These are phyloP conservation scores for Guadua angustifolia DNA, from an alignment of 176 grass and related monocot species.

Conservation along the genomic window DNA sequence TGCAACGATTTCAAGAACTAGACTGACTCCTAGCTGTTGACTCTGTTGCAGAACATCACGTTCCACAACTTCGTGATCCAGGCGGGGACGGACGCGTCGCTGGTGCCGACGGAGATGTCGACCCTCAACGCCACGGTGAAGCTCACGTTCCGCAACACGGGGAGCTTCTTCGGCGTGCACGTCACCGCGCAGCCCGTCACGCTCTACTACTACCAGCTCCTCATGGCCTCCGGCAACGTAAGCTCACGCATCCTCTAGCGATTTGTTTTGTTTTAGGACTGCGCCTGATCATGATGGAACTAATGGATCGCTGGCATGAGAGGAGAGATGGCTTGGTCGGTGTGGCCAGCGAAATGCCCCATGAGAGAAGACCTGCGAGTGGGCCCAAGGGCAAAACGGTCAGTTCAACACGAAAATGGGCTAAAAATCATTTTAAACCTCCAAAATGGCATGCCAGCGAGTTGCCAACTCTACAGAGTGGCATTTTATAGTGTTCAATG, in stretches of 20 bases:
- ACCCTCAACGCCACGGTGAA: constrained; percentile 81
- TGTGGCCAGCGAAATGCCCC: too few species aligned
- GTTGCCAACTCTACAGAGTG: too few species aligned
- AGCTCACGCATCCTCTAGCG: not conserved
- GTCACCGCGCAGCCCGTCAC: constrained; percentile 70
- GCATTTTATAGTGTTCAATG: too few species aligned
- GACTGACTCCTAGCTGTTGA: not conserved
- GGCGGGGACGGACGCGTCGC: constrained; percentile 87
- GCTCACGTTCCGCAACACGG: constrained; percentile 79
- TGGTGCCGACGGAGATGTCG: constrained; percentile 79
- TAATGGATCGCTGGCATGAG: too few species aligned
- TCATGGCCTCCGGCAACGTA: constrained; percentile 77
- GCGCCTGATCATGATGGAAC: too few species aligned
- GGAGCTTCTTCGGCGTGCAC: constrained; percentile 91
- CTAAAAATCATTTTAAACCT: too few species aligned
- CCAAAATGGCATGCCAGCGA: too few species aligned
- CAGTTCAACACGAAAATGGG: too few species aligned
- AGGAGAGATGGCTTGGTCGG: too few species aligned
- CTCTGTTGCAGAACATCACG: constrained; percentile 65
- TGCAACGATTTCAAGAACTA: not conserved
- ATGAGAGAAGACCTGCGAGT: too few species aligned
- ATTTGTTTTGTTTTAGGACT: not conserved
- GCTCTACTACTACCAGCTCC: constrained; percentile 70
- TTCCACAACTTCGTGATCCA: constrained; percentile 86
- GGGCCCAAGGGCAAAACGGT: too few species aligned